These are phyloP conservation scores for Crithidia sp. DNA, from an alignment of 208 protist genomes.

Conservation along the genomic window DNA sequence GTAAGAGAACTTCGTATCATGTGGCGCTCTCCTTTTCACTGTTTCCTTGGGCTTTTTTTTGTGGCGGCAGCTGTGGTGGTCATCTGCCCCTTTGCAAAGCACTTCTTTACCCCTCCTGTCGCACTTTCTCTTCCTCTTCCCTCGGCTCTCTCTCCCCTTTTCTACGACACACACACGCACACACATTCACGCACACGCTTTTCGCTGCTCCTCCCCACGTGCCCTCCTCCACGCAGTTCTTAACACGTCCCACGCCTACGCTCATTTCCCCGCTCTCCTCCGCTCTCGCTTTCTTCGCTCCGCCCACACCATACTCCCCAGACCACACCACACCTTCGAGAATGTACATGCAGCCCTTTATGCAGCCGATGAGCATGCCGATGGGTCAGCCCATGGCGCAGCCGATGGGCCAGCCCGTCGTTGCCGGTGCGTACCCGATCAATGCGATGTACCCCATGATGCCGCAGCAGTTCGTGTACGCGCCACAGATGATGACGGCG, in stretches of 20 bases:
- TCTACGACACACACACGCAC: neutral
- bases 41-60: too few species aligned
- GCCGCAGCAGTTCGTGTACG: slow-evolving; percentile 27
- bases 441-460: slow-evolving; percentile 18
- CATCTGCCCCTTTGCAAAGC: too few species aligned
- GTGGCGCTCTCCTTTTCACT: too few species aligned
- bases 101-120: too few species aligned
- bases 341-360: slow-evolving; percentile 24
- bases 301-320: too few species aligned
- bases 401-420: neutral
- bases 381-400: slow-evolving; percentile 6
- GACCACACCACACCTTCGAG: neutral
- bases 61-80: too few species aligned
- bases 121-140: too few species aligned
- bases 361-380: neutral
- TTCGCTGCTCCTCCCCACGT: too few species aligned
- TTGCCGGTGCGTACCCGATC: slow-evolving; percentile 3
- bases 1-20: too few species aligned
- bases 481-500: slow-evolving; percentile 22
- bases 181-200: neutral
- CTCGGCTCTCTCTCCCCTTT: neutral
- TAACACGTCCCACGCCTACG: too few species aligned
- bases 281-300: too few species aligned
- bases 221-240: neutral
- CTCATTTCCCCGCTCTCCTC: too few species aligned